A percentile compares a stretch with the other conserved stretches of the same genome.
phyloP scores from a whole-genome alignment of 352 stramenopile species.

The Phytophthora idaei region DNA sequence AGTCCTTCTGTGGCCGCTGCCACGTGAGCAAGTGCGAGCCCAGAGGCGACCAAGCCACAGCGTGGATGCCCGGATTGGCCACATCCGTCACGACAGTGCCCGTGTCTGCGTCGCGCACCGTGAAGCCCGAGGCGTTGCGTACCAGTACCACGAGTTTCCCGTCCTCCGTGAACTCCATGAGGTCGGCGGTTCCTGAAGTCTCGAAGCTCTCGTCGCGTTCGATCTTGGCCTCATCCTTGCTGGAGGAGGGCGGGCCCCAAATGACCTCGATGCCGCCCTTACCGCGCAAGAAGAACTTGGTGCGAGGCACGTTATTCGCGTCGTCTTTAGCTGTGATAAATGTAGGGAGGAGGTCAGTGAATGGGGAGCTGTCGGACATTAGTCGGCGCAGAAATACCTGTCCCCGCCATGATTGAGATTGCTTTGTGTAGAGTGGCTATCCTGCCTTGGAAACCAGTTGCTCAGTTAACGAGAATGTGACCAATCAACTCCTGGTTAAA shows the following conservation, averaged over 20 bases:
- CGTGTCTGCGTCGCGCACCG: conserved; percentile 69
- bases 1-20: conserved; percentile 85
- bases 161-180: conserved; percentile 81
- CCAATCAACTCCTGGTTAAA: too few relatives aligned
- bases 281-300: conserved; percentile 87
- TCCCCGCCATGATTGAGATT: conserved; percentile 10
- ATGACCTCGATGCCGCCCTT: conserved; percentile 78
- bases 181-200: conserved; percentile 46
- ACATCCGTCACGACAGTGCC: conserved; percentile 66
- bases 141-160: conserved; percentile 74
- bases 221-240: conserved; percentile 55
- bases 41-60: conserved; percentile 81
- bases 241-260: conserved; percentile 69
- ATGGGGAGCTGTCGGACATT: background rate
- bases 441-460: too few relatives aligned
- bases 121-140: conserved; percentile 63
- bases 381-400: conserved; percentile 4
- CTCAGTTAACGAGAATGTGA: too few relatives aligned
- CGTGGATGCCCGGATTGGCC: conserved; percentile 76
- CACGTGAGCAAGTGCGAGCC: conserved; percentile 87
- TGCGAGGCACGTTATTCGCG: conserved; percentile 42
- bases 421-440: too few relatives aligned
- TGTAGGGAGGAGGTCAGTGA: background rate
- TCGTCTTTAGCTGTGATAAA: conserved; percentile 17
- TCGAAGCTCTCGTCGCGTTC: conserved; percentile 57